Evolutionary conservation across 2,329 filamentous ascomycete species (phyloP).

Genomic region (Penicillium sp.): DNA sequence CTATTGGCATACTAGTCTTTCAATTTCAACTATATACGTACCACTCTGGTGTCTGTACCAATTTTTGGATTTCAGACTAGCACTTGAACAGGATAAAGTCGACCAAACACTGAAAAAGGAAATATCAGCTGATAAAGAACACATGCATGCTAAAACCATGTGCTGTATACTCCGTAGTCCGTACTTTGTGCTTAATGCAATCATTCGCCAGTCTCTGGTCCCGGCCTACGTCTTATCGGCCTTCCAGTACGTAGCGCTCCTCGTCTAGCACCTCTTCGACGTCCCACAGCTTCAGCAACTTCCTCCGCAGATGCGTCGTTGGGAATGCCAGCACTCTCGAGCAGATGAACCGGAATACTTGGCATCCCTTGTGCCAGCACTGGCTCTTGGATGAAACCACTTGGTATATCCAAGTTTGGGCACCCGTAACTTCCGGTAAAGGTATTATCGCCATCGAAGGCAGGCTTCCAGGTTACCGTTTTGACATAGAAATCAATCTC

Average conservation of each 20-base stretch:
- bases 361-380: neutral
- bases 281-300: neutral
- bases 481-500: slow-evolving; percentile 45
- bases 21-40: too few relatives aligned
- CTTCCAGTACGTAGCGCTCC: too few relatives aligned
- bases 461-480: slow-evolving; percentile 33
- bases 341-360: neutral
- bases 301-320: neutral
- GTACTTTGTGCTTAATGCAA: neutral
- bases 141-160: too few relatives aligned
- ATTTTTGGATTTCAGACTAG: too few relatives aligned
- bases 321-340: neutral
- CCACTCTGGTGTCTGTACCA: too few relatives aligned
- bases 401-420: slow-evolving; percentile 6
- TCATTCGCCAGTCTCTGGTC: neutral
- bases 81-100: too few relatives aligned
- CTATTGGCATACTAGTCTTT: too few relatives aligned
- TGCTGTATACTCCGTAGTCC: too few relatives aligned
- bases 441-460: neutral
- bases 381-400: neutral
- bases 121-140: too few relatives aligned
- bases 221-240: neutral
- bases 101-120: too few relatives aligned
- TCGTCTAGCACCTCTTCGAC: neutral
- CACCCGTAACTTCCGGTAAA: neutral